A percentile compares a stretch with the other conserved stretches of the same genome.
Evolutionary conservation across 805 yeast genomes (phyloP).

Genomic region (Grigorovia transvaalensis): DNA sequence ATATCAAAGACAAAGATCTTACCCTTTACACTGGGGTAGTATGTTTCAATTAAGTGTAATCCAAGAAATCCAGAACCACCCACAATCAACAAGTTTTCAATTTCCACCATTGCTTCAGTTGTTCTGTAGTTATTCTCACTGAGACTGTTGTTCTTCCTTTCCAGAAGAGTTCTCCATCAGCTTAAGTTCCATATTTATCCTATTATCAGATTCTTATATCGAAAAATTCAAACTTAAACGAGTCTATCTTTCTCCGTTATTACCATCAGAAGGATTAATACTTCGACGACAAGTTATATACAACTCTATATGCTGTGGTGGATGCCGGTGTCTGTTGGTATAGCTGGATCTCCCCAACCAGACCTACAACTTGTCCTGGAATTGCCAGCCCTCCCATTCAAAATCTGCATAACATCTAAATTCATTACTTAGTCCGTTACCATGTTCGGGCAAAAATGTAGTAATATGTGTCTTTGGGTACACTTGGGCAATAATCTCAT

Average conservation of each 20-base stretch:
- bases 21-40: conserved; percentile 44
- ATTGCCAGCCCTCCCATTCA: conserved; percentile 62
- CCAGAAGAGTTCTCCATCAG: too few species aligned
- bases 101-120: too few species aligned
- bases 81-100: conserved; percentile 45
- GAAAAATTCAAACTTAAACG: not conserved
- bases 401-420: conserved; percentile 76
- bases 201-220: not conserved
- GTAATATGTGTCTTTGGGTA: conserved; percentile 63
- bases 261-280: not conserved
- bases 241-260: not conserved
- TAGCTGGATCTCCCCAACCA: too few species aligned
- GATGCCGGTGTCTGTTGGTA: too few species aligned
- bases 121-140: too few species aligned
- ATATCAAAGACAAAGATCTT: conserved; percentile 81
- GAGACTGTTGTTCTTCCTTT: too few species aligned
- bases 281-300: conserved; percentile 19
- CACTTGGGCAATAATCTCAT: conserved; percentile 42
- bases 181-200: too few species aligned
- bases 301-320: too few species aligned
- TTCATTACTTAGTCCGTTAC: conserved; percentile 78
- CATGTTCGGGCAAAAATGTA: conserved; percentile 66
- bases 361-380: conserved; percentile 10
- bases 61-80: conserved; percentile 97
- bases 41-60: conserved; percentile 79